Conservation (phyloP, 305 asterid genomes). For the Plantago coronopus region DNA sequence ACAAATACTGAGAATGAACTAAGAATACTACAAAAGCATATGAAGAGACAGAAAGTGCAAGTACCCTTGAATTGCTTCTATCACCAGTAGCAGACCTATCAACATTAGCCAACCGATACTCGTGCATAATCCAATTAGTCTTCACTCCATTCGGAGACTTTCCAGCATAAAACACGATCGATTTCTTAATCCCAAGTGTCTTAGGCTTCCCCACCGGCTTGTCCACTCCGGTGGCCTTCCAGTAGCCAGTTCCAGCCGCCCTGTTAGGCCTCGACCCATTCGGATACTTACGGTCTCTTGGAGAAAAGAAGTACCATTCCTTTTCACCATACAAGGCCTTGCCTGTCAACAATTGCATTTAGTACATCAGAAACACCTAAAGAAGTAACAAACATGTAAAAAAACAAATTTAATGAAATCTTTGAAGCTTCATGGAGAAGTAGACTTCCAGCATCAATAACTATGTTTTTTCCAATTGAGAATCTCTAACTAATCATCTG, state of each 20-base stretch:
- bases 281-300: conserved; percentile 86
- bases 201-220: conserved; percentile 80
- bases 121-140: conserved; percentile 96
- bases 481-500: no score
- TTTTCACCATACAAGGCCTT: conserved; percentile 83
- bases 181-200: conserved; percentile 76
- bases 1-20: no score
- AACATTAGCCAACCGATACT: conserved; percentile 82
- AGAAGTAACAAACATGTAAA: no score
- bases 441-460: no score
- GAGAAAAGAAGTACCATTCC: conserved; percentile 94
- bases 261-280: conserved; percentile 92
- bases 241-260: conserved; percentile 85
- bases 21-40: no score
- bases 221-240: conserved; percentile 98
- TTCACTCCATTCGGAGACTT: conserved; percentile 90
- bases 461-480: no score
- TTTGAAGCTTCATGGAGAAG: no score
- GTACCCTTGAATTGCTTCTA: conserved; percentile 49
- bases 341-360: no score
- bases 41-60: conserved; percentile 1
- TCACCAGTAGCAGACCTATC: conserved; percentile 74
- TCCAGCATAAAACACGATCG: conserved; percentile 85
- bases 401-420: no score
- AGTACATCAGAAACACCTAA: no score